These are phyloP conservation scores for Tylopilus subfusipes DNA, from an alignment of 768 basidiomycete species.

Conservation along the genomic window DNA sequence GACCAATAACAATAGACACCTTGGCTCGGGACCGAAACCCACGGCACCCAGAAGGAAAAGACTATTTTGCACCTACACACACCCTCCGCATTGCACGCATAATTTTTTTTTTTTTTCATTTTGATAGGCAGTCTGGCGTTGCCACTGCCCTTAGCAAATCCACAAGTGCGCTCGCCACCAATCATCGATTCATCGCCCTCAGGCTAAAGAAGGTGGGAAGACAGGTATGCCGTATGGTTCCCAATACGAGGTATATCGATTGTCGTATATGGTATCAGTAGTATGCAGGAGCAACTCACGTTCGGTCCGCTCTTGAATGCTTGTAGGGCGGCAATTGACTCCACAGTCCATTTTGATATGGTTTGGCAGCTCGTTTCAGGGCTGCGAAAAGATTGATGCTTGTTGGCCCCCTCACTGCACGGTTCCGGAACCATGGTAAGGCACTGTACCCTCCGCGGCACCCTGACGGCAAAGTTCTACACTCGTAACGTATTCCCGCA, in stretches of 20 bases:
- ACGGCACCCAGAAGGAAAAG: neutral
- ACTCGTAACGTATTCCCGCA: conserved; percentile 7
- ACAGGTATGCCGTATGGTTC: conserved; percentile 19
- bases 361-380: conserved; percentile 13
- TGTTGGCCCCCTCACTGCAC: conserved; percentile 21
- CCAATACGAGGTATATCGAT: conserved; percentile 26
- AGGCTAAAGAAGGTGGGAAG: conserved; percentile 12
- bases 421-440: conserved; percentile 20
- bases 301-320: conserved; percentile 8
- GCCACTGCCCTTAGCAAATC: neutral
- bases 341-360: neutral
- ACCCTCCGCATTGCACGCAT: conserved; percentile 4
- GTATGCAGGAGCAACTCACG: conserved; percentile 17
- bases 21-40: conserved; percentile 8
- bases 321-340: conserved; percentile 7
- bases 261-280: conserved; percentile 17
- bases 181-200: conserved; percentile 2
- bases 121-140: conserved; percentile 1
- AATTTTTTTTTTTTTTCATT: neutral
- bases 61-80: neutral
- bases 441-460: conserved; percentile 21
- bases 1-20: too few species aligned
- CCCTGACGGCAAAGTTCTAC: conserved; percentile 4
- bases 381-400: conserved; percentile 20
- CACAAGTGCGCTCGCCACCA: neutral